Conservation (phyloP, 164 flowering plant genomes). For the Litsea cubeba region DNA sequence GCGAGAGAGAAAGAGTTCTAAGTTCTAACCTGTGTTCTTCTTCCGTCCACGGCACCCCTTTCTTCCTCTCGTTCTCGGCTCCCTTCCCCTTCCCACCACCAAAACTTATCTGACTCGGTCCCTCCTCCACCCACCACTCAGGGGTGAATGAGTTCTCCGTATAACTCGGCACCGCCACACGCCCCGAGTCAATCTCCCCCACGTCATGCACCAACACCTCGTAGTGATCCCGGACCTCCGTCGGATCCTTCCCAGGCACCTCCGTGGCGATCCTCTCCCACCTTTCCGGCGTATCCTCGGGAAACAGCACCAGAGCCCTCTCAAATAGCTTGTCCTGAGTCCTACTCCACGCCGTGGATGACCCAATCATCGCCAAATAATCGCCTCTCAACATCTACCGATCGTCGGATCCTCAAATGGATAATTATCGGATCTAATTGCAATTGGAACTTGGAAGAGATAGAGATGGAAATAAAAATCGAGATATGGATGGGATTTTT, state of each 20-base stretch:
- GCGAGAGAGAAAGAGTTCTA: neutral
- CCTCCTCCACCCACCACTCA: constrained; percentile 17
- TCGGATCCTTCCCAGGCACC: constrained; percentile 46
- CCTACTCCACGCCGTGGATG: constrained; percentile 30
- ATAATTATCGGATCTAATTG: too few relatives aligned
- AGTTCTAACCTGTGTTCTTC: constrained; percentile 59
- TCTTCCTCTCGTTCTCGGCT: constrained; percentile 50
- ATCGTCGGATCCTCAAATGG: too few relatives aligned
- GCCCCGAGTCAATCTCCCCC: constrained; percentile 52
- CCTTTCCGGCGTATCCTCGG: constrained; percentile 40
- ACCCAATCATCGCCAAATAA: neutral
- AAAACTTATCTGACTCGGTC: constrained; percentile 26
- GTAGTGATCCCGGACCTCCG: constrained; percentile 51
- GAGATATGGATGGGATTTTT: too few relatives aligned
- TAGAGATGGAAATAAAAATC: too few relatives aligned
- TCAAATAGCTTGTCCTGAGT: constrained; percentile 62
- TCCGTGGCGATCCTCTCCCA: constrained; percentile 50
- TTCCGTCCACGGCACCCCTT: constrained; percentile 76
- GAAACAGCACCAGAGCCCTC: constrained; percentile 37
- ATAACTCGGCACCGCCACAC: constrained; percentile 48
- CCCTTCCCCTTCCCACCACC: constrained; percentile 13
- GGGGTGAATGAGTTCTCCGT: constrained; percentile 24
- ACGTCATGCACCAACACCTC: constrained; percentile 47
- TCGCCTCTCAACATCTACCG: neutral
- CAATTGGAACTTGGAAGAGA: too few relatives aligned